phyloP scores from a whole-genome alignment of 495 filamentous ascomycete species.

The Aspergillus sparsus region DNA sequence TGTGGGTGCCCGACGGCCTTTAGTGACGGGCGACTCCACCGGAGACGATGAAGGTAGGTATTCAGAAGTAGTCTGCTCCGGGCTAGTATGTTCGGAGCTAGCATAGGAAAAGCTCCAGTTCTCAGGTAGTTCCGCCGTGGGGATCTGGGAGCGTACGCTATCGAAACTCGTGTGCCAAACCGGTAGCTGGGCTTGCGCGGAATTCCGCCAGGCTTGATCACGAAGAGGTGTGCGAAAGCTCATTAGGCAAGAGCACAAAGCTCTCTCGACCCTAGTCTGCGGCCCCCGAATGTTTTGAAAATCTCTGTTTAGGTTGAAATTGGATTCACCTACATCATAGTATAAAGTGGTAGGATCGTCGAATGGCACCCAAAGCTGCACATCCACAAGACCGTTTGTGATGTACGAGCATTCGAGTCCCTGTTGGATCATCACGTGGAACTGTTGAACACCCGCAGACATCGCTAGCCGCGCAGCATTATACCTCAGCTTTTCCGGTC shows the following conservation, averaged over 20 bases:
- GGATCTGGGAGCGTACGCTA: constrained; percentile 18
- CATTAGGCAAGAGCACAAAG: constrained; percentile 26
- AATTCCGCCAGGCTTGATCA: constrained; percentile 33
- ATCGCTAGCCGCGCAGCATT: constrained; percentile 27
- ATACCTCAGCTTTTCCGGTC: constrained; percentile 27
- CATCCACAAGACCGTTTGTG: constrained; percentile 31
- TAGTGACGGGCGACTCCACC: background rate
- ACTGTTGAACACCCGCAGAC: constrained; percentile 30
- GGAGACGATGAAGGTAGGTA: constrained; percentile 5
- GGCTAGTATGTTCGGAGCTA: constrained; percentile 17
- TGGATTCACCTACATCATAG: constrained; percentile 39
- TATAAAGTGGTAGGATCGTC: constrained; percentile 39
- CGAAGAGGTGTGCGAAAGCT: constrained; percentile 21
- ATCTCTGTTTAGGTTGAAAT: constrained; percentile 28
- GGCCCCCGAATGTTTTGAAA: background rate
- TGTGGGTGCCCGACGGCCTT: constrained; percentile 23
- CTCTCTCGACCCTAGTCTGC: constrained; percentile 16
- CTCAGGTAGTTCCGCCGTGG: constrained; percentile 14
- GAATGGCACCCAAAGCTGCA: constrained; percentile 37
- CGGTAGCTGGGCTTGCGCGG: constrained; percentile 15
- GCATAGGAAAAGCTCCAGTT: constrained; percentile 21
- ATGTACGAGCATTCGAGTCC: constrained; percentile 35
- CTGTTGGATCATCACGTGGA: constrained; percentile 36
- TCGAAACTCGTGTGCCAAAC: constrained; percentile 26
- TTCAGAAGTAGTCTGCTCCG: constrained; percentile 10